phyloP scores from a whole-genome alignment of 257 asterid genomes.

The Solanum etuberosum region DNA sequence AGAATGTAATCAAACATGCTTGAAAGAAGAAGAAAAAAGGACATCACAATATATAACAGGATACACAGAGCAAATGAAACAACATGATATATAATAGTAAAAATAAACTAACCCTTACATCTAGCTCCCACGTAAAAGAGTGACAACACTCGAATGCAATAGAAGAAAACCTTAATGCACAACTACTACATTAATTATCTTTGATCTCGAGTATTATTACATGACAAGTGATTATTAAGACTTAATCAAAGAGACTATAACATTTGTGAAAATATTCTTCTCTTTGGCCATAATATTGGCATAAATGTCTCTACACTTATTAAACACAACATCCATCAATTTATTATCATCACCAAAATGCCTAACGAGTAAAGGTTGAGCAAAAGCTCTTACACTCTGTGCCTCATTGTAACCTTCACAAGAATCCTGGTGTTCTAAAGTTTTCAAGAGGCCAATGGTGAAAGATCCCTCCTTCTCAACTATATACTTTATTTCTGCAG shows the following conservation, averaged over 20 bases:
- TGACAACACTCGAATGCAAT: too few species aligned
- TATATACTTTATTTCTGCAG: neutral
- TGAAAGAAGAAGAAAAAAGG: too few species aligned
- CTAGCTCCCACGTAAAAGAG: too few species aligned
- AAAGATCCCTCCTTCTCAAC: neutral
- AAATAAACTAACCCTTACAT: too few species aligned
- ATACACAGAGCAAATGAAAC: too few species aligned
- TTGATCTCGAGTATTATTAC: too few species aligned
- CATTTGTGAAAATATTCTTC: slow-evolving; percentile 4
- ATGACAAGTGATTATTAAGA: too few species aligned
- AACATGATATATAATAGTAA: too few species aligned
- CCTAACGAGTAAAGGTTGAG: slow-evolving; percentile 37
- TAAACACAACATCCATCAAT: slow-evolving; percentile 30
- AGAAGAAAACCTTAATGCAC: too few species aligned
- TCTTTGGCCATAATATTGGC: slow-evolving; percentile 5
- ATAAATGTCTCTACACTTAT: slow-evolving; percentile 5
- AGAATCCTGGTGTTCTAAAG: neutral
- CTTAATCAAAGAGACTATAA: neutral
- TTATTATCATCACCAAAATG: slow-evolving; percentile 32
- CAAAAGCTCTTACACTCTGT: slow-evolving; percentile 44
- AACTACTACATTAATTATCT: too few species aligned
- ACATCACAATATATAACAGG: too few species aligned
- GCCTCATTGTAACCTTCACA: neutral
- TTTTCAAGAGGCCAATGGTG: neutral
- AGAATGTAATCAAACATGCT: too few species aligned